These are phyloP conservation scores for Nicotiana tomentosiformis DNA, from an alignment of 257 asterid genomes.

Conservation along the genomic window DNA sequence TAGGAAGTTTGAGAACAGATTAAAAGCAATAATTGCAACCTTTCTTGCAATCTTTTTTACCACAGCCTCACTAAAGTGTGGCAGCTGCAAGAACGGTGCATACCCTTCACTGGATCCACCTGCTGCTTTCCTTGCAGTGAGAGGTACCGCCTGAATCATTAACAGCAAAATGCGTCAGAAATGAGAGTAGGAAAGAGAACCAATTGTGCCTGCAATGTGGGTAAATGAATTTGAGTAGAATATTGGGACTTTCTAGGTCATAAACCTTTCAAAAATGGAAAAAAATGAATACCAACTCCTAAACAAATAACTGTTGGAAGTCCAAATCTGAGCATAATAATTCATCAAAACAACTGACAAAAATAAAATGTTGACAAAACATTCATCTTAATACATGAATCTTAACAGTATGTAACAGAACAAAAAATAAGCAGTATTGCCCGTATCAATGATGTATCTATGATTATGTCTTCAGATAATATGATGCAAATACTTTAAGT, in stretches of 20 bases:
- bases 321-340: not conserved
- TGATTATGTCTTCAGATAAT: not conserved
- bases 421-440: not conserved
- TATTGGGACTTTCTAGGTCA: not conserved
- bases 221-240: not conserved
- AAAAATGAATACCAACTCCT: not conserved
- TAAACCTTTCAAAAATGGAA: not conserved
- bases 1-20: not conserved
- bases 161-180: not conserved
- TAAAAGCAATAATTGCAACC: slow-evolving; percentile 36
- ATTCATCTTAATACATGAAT: not conserved
- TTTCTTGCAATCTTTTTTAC: slow-evolving; percentile 87
- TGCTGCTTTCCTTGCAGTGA: slow-evolving; percentile 76
- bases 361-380: not conserved
- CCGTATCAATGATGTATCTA: not conserved
- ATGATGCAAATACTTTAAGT: not conserved
- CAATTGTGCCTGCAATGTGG: not conserved
- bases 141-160: slow-evolving; percentile 79
- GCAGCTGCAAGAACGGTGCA: slow-evolving; percentile 94
- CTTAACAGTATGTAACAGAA: not conserved
- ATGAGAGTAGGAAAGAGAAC: not conserved
- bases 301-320: not conserved
- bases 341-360: not conserved
- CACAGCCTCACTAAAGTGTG: slow-evolving; percentile 83
- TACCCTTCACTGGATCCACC: slow-evolving; percentile 85